phyloP scores from a whole-genome alignment of 768 basidiomycete genomes.

The Phallus indusiatus region DNA sequence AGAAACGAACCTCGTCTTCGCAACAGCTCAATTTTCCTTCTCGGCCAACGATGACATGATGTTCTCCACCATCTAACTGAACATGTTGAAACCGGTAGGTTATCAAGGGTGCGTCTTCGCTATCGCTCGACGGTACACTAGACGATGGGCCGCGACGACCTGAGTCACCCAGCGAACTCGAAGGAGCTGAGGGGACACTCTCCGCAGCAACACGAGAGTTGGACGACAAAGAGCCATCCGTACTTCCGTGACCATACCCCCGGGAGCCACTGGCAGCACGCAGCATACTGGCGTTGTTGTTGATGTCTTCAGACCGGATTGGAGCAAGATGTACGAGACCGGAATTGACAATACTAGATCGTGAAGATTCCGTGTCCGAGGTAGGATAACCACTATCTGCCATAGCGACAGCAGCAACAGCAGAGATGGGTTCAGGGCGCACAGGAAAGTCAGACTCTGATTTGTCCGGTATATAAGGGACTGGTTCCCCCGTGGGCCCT shows the following conservation, averaged over 20 bases:
- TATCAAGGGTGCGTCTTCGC: conserved; percentile 29
- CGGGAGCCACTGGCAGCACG: not conserved
- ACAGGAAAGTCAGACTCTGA: not conserved
- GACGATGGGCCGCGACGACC: too few species aligned
- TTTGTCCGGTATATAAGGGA: not conserved
- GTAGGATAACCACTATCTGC: not conserved
- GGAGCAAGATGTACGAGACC: conserved; percentile 12
- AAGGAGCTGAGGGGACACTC: not conserved
- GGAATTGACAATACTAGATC: conserved; percentile 8
- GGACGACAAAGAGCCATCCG: not conserved
- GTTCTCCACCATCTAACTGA: conserved; percentile 47
- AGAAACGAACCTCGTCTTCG: conserved; percentile 57
- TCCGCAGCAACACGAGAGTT: not conserved
- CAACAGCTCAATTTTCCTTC: conserved; percentile 58
- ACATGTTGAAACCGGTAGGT: conserved; percentile 60
- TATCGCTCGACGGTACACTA: not conserved
- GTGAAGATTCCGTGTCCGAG: not conserved
- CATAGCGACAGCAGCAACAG: conserved; percentile 2
- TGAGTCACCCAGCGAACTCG: not conserved
- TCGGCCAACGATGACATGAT: conserved; percentile 60
- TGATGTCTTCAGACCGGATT: not conserved
- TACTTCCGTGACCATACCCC: not conserved
- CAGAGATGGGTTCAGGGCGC: conserved; percentile 1
- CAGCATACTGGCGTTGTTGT: not conserved
- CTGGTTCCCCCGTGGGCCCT: not conserved